These are phyloP conservation scores for Phytophthora lateralis DNA, from an alignment of 352 stramenopile genomes.

Conservation along the genomic window DNA sequence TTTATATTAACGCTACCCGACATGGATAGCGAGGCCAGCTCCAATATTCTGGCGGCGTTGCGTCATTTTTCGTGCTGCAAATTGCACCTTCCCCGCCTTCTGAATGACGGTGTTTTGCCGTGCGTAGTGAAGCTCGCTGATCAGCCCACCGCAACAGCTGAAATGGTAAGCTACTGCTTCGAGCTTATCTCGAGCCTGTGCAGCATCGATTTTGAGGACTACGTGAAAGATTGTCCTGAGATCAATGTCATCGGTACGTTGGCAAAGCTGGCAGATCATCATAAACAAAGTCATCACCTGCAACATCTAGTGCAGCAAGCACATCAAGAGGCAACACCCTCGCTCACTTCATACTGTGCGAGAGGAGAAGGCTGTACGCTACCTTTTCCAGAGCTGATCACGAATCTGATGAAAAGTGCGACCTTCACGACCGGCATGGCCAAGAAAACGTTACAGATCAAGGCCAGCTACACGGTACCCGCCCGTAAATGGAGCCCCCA, in stretches of 20 bases:
- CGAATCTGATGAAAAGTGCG: constrained; percentile 61
- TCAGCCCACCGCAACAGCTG: constrained; percentile 12
- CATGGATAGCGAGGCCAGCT: constrained; percentile 32
- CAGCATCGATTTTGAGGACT: constrained; percentile 59
- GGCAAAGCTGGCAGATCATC: constrained; percentile 65
- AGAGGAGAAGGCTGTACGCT: constrained; percentile 43
- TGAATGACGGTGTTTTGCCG: constrained; percentile 58
- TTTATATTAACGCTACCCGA: constrained; percentile 44
- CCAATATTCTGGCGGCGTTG: constrained; percentile 62
- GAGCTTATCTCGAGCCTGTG: constrained; percentile 79
- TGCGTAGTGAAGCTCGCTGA: constrained; percentile 62
- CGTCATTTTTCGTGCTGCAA: constrained; percentile 54
- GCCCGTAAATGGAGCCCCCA: constrained; percentile 66
- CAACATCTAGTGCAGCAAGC: constrained; percentile 10
- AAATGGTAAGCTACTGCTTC: constrained; percentile 65
- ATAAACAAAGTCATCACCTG: constrained; percentile 24
- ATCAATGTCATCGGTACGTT: constrained; percentile 80
- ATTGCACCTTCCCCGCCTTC: constrained; percentile 43
- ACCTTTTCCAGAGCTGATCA: constrained; percentile 50
- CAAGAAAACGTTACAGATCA: constrained; percentile 75
- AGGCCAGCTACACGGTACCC: constrained; percentile 63
- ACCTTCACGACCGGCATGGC: constrained; percentile 42
- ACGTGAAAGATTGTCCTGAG: constrained; percentile 36
- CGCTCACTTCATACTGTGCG: constrained; percentile 47
- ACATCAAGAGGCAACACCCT: constrained; percentile 15